Conservation (phyloP, 345 rosid species). For the Rhodamnia rubescens region DNA sequence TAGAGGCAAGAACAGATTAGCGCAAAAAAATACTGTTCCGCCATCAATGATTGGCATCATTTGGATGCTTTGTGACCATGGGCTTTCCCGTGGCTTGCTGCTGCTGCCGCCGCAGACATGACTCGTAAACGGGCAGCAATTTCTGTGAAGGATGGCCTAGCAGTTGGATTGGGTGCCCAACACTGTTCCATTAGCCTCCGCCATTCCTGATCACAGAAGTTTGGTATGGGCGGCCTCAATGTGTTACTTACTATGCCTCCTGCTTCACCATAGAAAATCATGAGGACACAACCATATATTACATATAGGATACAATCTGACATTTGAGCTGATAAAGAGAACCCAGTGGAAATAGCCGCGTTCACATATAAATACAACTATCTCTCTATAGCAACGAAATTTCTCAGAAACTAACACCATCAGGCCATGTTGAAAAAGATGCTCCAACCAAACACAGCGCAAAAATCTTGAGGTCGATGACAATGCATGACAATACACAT, state of each 20-base stretch:
- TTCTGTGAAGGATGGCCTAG: slow-evolving; percentile 73
- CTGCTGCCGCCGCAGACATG: slow-evolving; percentile 33
- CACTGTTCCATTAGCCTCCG: slow-evolving; percentile 74
- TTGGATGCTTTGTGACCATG: background rate
- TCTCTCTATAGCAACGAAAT: background rate
- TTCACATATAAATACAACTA: background rate
- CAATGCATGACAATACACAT: background rate
- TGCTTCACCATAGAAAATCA: slow-evolving; percentile 7
- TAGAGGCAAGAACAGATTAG: background rate
- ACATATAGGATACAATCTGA: background rate
- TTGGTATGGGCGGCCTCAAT: slow-evolving; percentile 65
- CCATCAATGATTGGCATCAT: background rate
- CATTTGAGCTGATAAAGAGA: background rate
- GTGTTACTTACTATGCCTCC: slow-evolving; percentile 82
- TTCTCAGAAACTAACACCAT: background rate
- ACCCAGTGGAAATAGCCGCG: background rate
- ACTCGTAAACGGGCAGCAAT: slow-evolving; percentile 45
- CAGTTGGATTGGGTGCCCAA: slow-evolving; percentile 63
- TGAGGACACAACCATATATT: background rate
- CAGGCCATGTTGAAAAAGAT: background rate
- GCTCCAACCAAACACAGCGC: background rate
- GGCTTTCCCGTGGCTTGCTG: slow-evolving; percentile 4
- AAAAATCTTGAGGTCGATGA: background rate
- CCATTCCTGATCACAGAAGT: slow-evolving; percentile 64
- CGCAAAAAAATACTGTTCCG: background rate